A percentile compares a stretch with the other conserved stretches of the same genome.
These are phyloP conservation scores for Chlamydomonas schloesseri DNA, from an alignment of 139 green algal species.

Conservation along the genomic window DNA sequence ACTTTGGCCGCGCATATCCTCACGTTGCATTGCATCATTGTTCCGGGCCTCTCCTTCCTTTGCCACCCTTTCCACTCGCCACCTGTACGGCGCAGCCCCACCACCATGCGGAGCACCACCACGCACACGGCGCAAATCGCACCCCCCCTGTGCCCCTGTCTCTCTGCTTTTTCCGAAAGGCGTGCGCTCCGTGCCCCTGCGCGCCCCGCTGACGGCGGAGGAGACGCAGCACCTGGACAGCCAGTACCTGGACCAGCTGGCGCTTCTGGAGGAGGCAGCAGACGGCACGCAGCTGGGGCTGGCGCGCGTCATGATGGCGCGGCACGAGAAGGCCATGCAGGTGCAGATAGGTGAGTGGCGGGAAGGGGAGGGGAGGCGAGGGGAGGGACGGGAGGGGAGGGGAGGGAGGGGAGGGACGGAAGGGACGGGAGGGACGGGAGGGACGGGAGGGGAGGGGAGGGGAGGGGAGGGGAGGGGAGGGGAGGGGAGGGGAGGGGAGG, in stretches of 20 bases:
- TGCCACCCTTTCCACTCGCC: too few relatives aligned
- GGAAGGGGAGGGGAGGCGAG: background rate
- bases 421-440: too few relatives aligned
- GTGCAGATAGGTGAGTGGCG: constrained; percentile 49
- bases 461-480: background rate
- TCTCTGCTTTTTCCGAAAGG: too few relatives aligned
- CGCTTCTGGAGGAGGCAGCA: constrained; percentile 50
- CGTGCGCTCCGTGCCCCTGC: constrained; percentile 33
- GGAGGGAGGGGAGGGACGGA: too few relatives aligned
- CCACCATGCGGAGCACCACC: too few relatives aligned
- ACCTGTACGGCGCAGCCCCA: too few relatives aligned
- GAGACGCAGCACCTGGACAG: constrained; percentile 58
- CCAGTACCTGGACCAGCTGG: constrained; percentile 51
- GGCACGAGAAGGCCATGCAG: constrained; percentile 46
- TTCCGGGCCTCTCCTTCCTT: too few relatives aligned
- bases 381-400: background rate
- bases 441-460: background rate
- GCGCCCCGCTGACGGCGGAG: constrained; percentile 45
- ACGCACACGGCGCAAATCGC: too few relatives aligned
- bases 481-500: background rate
- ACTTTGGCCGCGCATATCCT: too few relatives aligned
- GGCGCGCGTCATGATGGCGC: constrained; percentile 45
- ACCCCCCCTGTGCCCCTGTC: too few relatives aligned
- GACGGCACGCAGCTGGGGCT: constrained; percentile 40
- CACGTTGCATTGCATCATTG: too few relatives aligned